Base-by-base conservation (phyloP, 805 yeast genomes). In the Priceomyces castillae region DNA sequence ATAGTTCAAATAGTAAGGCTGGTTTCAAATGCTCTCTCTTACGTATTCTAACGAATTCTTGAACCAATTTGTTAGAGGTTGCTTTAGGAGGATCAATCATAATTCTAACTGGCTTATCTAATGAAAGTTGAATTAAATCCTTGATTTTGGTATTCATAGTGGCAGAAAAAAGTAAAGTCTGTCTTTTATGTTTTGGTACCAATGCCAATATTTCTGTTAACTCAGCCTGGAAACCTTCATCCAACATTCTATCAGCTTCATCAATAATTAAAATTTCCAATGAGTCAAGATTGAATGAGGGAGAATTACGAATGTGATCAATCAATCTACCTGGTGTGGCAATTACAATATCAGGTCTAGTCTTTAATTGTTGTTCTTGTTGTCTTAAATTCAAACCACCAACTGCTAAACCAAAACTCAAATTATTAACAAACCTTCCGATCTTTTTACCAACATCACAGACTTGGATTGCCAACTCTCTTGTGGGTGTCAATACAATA, bases 241-340 rank as follows among this genome's bases (percentile, higher is more conserved):
- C 99, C 54, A 94, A 77, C 98, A 94, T 94, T 72, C 99, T 82
- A 76, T 94, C 99, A 47, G 99, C 99, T 73, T 94, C 99, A 72
- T 94, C 99, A 53, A 94, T 77, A 23, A 94, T 95, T 56, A 94
- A 73, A 42, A 94, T 86, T 69, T 94, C 99, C 39, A 94, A 94
- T 26, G 82, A 76, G 53, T 94, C 98, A 38, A 90, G 95, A 39
- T 82, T 81, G 63, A 94, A 94, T 41, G 94, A 84, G 6, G 97
- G 89, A 5, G 98, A 90, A 69, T 94, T 94, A 61, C 98, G 77
- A 44, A 94, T 81, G 67, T 94, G 99, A 66, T 94, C 99, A 58
- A 94, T 94, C 53, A 94, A 84, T 72, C 99, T 80, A 79, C 99
- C 99, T 1, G 99, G 99, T 0, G 99, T 94, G 17, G 99, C 98